Evolutionary conservation across 768 basidiomycete genomes (phyloP), one percentile per base, ranked within the genome.

Genomic region (Kwoniella dendrophila): DNA sequence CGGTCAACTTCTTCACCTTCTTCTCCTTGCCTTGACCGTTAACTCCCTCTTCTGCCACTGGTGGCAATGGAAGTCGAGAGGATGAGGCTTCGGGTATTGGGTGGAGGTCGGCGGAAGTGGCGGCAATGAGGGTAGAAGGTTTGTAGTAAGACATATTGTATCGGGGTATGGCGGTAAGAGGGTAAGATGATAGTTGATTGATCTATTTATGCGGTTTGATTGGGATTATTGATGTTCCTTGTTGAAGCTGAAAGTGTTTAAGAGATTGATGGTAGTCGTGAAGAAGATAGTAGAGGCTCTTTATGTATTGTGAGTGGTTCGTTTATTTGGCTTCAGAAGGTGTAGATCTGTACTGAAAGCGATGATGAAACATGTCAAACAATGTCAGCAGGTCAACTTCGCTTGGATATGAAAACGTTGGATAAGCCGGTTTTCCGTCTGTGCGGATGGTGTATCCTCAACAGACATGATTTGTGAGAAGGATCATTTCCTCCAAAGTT

Each of bases 81-180:
- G 59, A 44, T 41, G 54, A 40, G 49, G 41, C 48, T 24, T 29
- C 29, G 14, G 49, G 22, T 24, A n/a, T 29, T 49, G 59, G 41
- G 63, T 59, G 41, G 44, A 48, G 41, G 41, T 18, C 6, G 29
- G 33, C 44, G 26, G 22, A 16, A 53, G 55, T 22, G 40, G 43
- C 29, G 40, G 43, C 29, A 32, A 53, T 24, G 29, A 32, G 26
- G 4, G 41, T 38, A 4, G 56, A 43, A 18, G 59, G 51, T 24
- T 43, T 36, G 41, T 61, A 61, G 59, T 61, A 61, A 24, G 59
- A 61, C 59, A 61, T 61, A 8, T 38, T 38, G 18, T 38, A 8
- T 8, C 16, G 7, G 34, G 34, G 34, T 16, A 36, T 16, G 34
- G 16, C 34, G 34, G 8, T 16, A 36, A 36, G 34, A 8, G 16